These are phyloP conservation scores for Bonnemaisonia californica DNA, from an alignment of 31 red algal genomes.

Conservation along the genomic window DNA sequence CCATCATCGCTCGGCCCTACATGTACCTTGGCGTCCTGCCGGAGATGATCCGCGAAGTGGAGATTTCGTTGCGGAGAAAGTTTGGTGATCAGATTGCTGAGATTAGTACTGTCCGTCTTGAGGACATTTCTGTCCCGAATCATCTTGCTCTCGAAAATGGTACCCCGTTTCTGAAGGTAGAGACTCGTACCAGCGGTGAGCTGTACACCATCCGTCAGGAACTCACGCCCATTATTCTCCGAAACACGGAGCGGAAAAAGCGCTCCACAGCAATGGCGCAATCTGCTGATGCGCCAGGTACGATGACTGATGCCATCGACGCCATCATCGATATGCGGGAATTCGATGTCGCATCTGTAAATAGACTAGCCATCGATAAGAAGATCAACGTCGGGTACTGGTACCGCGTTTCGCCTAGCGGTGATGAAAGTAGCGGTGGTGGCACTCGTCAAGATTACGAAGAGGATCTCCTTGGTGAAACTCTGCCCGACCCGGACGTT, in stretches of 20 bases:
- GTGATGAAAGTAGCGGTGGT: constrained; percentile 24
- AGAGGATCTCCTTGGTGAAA: constrained; percentile 2
- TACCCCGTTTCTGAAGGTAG: constrained; percentile 78
- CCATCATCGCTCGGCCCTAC: constrained; percentile 87
- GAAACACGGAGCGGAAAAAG: constrained; percentile 39
- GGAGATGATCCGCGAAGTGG: constrained; percentile 65
- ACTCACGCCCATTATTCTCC: constrained; percentile 43
- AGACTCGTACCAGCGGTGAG: constrained; percentile 75
- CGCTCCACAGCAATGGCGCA: constrained; percentile 31
- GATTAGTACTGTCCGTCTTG: constrained; percentile 47
- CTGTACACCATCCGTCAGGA: constrained; percentile 43
- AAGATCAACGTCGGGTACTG: constrained; percentile 94
- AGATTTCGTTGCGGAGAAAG: constrained; percentile 66
- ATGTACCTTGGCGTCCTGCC: constrained; percentile 77
- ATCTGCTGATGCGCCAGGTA: background rate
- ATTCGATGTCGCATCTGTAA: constrained; percentile 92
- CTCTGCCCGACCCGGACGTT: constrained; percentile 54
- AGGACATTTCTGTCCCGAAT: constrained; percentile 88
- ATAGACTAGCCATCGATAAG: constrained; percentile 86
- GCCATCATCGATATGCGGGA: constrained; percentile 78
- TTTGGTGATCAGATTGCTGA: constrained; percentile 63
- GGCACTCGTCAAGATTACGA: constrained; percentile 1
- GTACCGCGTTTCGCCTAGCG: constrained; percentile 87
- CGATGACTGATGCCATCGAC: constrained; percentile 50
- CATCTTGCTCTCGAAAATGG: constrained; percentile 73